Base-by-base conservation (phyloP, 2,329 filamentous ascomycete species). In the Neodidymelliopsis sp. region DNA sequence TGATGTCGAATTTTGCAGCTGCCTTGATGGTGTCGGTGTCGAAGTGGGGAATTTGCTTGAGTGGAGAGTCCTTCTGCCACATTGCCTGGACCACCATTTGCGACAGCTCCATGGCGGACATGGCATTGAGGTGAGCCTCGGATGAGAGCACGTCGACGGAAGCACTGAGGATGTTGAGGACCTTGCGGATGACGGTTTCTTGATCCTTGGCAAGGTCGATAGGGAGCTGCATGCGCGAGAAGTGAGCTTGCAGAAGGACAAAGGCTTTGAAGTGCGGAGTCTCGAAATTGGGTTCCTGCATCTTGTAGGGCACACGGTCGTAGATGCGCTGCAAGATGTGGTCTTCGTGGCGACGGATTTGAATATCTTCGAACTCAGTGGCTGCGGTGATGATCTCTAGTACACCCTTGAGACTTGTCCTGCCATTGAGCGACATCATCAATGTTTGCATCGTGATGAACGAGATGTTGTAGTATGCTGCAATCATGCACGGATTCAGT, bases 401-500 rank as follows among this genome's bases (percentile, higher is more conserved):
- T 31, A 99, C 92, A 35, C 91, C 91, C 81, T 99, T 99, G 58
- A 99, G 84, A 79, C 96, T 97, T 4, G 92, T 97, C 61, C 88
- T 88, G 30, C 86, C 86, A 45, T 85, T 92, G 35, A 99, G 82
- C 11, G 94, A 99, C 46, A 99, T 81, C 40, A 99, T 80, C 81
- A 99, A 93, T 0, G 94, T 99, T 76, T 99, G 93, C 92, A 99
- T 99, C 2, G 94, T 99, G 72, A 96, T 90, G 77, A 97, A 97
- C 5, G 93, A 97, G 67, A 99, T 96, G 75, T 97, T 97, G 82
- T 99, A 99, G 80, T 99, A 97, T 1, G 94, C 91, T 8, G 90
- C 91, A 67, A 99, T 97, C 90, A 97, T 97, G 60, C 94, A 94
- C 2, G 93, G 89, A 72, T 99, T 97, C 64, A 96, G 84, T 11